Base-by-base conservation (phyloP, 176 grass and related monocot species). In the Aegilops tauschii region DNA sequence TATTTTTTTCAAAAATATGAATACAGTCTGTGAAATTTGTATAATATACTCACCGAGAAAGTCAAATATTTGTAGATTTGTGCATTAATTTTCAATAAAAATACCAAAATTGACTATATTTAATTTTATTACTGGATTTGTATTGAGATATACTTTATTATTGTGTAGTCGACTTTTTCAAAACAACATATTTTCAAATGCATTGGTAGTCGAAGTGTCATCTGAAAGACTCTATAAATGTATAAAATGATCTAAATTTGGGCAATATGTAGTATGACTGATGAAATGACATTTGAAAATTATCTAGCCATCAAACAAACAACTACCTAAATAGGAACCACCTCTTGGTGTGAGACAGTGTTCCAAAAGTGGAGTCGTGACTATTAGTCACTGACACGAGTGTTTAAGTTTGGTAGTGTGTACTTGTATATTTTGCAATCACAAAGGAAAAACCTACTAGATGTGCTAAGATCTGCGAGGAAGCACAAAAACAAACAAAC, bases 101-200 rank as follows among this genome's bases (percentile, higher is more conserved):
- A 3, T 61, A 10, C 5, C 1, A 61, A 61, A 2, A n/a, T 3
- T 9, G 3, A 9, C 2, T 9, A n/a, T 0, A 58, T 0, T 20
- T 2, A 61, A 3, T 61, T 9, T n/a, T 61, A 0, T 61, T n/a
- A n/a, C 58, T 61, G 8, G 20, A n/a, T 61, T 61, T 2, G 8
- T 61, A 2, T n/a, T 61, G 58, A 61, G 2, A 9, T n/a, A 61
- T 61, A 3, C 6, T 8, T 61, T n/a, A 1, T 3, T 61, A 9
- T 61, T 3, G 2, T 61, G 56, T 61, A 61, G 5, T 61, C 0
- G 21, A 61, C 3, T 61, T 21, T 2, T 10, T n/a, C 0, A 59
- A 61, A 61, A 61, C 0, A 9, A 61, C 58, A 61, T 61, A n/a
- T 10, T 8, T 3, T 61, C 58, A 61, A 59, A 1, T 8, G 58